Conservation (phyloP, 192 early-diverging fungal genomes). For the Entrophospora sp. region DNA sequence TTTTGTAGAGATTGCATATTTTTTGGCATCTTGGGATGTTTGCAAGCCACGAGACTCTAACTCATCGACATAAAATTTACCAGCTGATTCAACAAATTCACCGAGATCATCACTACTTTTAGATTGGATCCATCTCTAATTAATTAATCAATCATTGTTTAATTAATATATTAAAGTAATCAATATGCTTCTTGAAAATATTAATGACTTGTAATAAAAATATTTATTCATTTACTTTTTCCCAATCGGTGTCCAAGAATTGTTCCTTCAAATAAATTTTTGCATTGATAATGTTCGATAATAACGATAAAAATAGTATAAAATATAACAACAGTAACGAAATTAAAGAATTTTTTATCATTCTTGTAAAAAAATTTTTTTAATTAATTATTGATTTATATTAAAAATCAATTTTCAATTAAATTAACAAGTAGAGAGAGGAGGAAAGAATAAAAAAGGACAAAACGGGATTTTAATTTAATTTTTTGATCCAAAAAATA, state of each 20-base stretch:
- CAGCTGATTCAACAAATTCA: slow-evolving; percentile 57
- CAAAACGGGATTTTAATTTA: too few species aligned
- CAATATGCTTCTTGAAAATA: background rate
- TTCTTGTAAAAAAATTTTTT: too few species aligned
- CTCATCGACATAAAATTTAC: slow-evolving; percentile 69
- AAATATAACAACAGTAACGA: too few species aligned
- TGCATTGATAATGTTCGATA: too few species aligned
- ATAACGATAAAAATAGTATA: too few species aligned
- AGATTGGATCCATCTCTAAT: slow-evolving; percentile 69
- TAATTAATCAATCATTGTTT: background rate
- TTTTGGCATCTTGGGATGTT: slow-evolving; percentile 70
- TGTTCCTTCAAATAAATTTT: slow-evolving; percentile 84
- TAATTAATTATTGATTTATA: too few species aligned
- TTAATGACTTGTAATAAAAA: background rate
- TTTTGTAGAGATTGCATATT: slow-evolving; percentile 77
- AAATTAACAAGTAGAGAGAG: too few species aligned
- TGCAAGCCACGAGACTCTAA: slow-evolving; percentile 61
- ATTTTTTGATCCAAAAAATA: too few species aligned
- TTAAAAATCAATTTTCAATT: too few species aligned
- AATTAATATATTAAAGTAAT: slow-evolving; percentile 19
- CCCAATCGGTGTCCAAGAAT: slow-evolving; percentile 57
- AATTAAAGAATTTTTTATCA: too few species aligned
- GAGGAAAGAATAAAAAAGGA: too few species aligned
- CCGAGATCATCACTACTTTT: slow-evolving; percentile 62
- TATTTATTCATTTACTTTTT: slow-evolving; percentile 29